Base-by-base conservation (phyloP, 2,329 filamentous ascomycete species). In the Xylariales sp. region DNA sequence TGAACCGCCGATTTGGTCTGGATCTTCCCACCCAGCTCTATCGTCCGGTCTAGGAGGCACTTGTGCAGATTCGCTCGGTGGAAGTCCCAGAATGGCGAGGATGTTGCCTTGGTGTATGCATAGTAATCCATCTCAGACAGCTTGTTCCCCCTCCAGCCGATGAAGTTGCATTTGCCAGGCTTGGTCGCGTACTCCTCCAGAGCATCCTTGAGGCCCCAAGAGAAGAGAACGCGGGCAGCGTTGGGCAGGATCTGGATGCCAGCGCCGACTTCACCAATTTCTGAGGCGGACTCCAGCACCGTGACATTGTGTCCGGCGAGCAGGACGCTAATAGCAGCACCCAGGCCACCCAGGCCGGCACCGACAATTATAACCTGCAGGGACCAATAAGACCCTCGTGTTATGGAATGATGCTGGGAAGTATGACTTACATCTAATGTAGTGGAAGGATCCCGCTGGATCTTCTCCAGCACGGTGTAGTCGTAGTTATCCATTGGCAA, bases 321-420 rank as follows among this genome's bases (percentile, higher is more conserved):
- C 2, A 64, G 56, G 28, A 67, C 60, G 4, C 63, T 55, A 40
- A 74, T 71, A n/a, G 66, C 67, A 16, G 69, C 66, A 10, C 63
- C 70, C 7, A 79, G 60, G 5, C 75, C 75, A 17, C 72, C 71
- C 15, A 78, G 61, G 5, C 75, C 75, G 8, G 72, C 75, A n/a
- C 75, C 75, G 15, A 76, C 65, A 18, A 78, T 57, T 16, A 76
- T 61, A 18, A 76, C 55, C 59, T 70, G 28, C 8, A 40, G 30
- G 5, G 7, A 8, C 10, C 14, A 13, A 27, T 11, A n/a, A 15
- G 14, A 36, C 15, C 13, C 8, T 25, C 8, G 8, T 8, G 23
- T 23, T 10, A 15, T 15, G 28, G 32, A n/a, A 14, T 16, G 12
- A 17, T 17, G 15, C n/a, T 6, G 7, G 12, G 11, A n/a, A 12